phyloP scores from a whole-genome alignment of 1,139 yeast genomes.

The Sugiyamaella grinbergsii region DNA sequence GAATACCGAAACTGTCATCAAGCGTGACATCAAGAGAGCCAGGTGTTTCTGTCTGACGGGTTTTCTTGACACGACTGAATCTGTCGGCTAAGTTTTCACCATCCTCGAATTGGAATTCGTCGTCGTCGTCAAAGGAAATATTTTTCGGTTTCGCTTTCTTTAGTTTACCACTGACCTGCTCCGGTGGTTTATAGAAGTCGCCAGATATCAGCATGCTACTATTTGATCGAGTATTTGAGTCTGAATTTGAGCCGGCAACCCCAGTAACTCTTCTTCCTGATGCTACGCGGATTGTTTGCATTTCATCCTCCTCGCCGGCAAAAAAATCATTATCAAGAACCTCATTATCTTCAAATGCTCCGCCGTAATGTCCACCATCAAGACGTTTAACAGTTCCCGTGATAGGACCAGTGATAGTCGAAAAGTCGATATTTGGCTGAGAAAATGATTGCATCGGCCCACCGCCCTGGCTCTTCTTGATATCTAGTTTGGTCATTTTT shows the following conservation, averaged over 20 bases:
- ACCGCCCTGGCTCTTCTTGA: not conserved
- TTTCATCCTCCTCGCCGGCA: slow-evolving; percentile 12
- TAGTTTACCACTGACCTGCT: not conserved
- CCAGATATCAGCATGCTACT: slow-evolving; percentile 13
- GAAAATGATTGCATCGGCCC: not conserved
- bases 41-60: slow-evolving; percentile 13
- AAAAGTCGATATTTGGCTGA: not conserved
- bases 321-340: not conserved
- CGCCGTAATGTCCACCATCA: slow-evolving; percentile 14
- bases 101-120: slow-evolving; percentile 30
- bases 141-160: slow-evolving; percentile 3
- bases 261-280: not conserved
- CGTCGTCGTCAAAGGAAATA: slow-evolving; percentile 24
- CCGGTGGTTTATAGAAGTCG: slow-evolving; percentile 19
- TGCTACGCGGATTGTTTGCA: slow-evolving; percentile 12
- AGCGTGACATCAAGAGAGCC: slow-evolving; percentile 20
- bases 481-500: slow-evolving; percentile 16
- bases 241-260: not conserved
- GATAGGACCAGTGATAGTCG: slow-evolving; percentile 12
- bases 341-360: slow-evolving; percentile 5
- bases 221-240: not conserved
- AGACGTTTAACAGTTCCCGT: slow-evolving; percentile 11
- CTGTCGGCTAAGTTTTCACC: slow-evolving; percentile 19
- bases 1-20: slow-evolving; percentile 27
- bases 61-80: slow-evolving; percentile 5